Evolutionary conservation across 2,329 filamentous ascomycete species (phyloP).

Genomic region (Fusarium liriodendri): DNA sequence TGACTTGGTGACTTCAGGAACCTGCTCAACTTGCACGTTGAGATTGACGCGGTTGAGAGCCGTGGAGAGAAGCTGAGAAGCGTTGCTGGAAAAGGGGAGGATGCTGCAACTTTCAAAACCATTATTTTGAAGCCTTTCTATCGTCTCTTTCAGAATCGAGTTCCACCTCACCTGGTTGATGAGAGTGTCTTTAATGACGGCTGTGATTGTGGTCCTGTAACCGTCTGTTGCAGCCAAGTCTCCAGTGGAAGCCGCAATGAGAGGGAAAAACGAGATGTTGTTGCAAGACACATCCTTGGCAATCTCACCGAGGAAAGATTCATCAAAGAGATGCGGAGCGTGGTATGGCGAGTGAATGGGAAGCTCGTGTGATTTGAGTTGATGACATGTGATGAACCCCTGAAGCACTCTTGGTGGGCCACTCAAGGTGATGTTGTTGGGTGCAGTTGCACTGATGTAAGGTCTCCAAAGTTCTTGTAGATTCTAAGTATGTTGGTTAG

Average conservation of each 20-base stretch:
- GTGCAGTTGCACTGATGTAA: conserved; percentile 42
- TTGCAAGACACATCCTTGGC: background rate
- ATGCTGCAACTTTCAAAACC: conserved; percentile 11
- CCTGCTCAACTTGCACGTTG: conserved; percentile 7
- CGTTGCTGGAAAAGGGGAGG: conserved; percentile 25
- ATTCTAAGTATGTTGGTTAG: conserved; percentile 1
- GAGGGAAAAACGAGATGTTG: background rate
- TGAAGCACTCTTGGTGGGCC: conserved; percentile 36
- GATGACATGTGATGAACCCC: conserved; percentile 20
- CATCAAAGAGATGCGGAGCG: conserved; percentile 36
- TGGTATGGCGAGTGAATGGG: conserved; percentile 42
- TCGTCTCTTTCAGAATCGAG: conserved; percentile 1
- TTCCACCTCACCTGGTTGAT: conserved; percentile 25
- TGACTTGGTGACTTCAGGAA: background rate
- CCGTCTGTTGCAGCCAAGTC: background rate
- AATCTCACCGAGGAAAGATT: background rate
- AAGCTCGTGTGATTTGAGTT: conserved; percentile 28
- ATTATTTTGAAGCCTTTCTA: background rate
- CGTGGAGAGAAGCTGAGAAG: conserved; percentile 23
- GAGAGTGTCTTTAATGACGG: conserved; percentile 18
- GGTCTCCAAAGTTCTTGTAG: conserved; percentile 18
- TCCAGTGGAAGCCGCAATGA: conserved; percentile 17
- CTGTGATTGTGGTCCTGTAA: conserved; percentile 3
- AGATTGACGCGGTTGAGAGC: conserved; percentile 11
- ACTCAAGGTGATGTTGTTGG: conserved; percentile 38